A percentile compares a stretch with the other conserved stretches of the same genome.
These are phyloP conservation scores for Tagetes patula DNA, from an alignment of 129 eudicot genomes.

Conservation along the genomic window DNA sequence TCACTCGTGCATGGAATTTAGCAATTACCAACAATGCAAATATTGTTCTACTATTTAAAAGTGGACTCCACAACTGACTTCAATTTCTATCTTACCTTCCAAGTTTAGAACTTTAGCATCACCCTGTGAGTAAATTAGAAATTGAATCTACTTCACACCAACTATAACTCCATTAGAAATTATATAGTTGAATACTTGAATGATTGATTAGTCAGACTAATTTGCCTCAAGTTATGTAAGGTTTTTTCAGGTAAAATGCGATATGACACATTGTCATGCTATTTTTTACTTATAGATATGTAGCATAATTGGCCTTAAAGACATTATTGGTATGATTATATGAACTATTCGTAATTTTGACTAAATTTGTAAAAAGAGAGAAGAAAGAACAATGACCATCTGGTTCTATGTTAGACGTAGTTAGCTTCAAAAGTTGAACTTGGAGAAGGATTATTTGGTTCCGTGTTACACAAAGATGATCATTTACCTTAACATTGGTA, in stretches of 20 bases:
- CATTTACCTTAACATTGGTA: conserved; percentile 11
- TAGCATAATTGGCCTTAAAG: background rate
- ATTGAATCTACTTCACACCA: background rate
- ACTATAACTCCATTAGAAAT: background rate
- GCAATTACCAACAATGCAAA: conserved; percentile 8
- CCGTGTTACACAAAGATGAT: conserved; percentile 19
- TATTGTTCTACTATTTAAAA: background rate
- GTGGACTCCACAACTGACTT: background rate
- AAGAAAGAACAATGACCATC: background rate
- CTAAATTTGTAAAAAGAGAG: background rate
- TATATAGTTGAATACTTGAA: background rate
- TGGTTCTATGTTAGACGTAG: conserved; percentile 15
- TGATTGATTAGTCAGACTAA: background rate
- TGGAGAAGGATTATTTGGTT: too few species aligned
- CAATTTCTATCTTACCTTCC: background rate
- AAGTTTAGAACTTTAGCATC: background rate
- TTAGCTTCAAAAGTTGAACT: too few species aligned
- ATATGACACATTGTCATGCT: background rate
- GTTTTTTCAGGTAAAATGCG: background rate
- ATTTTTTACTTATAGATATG: background rate
- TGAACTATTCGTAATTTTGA: background rate
- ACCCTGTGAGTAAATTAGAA: background rate
- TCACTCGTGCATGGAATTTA: conserved; percentile 1
- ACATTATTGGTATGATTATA: background rate
- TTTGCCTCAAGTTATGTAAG: background rate